Evolutionary conservation across 2,329 filamentous ascomycete genomes (phyloP).

Genomic region (Sphaerulina vaccinii): DNA sequence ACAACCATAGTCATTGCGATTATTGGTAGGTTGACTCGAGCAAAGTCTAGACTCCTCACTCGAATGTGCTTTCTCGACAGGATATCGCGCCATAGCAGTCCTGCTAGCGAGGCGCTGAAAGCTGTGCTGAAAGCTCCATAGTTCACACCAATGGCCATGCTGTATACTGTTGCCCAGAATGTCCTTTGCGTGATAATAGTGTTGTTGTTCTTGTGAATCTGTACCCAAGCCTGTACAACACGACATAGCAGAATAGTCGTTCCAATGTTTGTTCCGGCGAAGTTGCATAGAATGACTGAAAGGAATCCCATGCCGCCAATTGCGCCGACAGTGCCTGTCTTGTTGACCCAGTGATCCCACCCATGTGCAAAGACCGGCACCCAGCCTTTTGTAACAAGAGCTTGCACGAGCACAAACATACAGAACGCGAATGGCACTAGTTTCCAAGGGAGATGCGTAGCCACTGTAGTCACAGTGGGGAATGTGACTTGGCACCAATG

Average conservation of each 20-base stretch:
- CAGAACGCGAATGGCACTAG: slow-evolving; percentile 69
- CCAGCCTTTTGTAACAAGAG: slow-evolving; percentile 71
- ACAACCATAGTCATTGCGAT: slow-evolving; percentile 68
- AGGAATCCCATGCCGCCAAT: slow-evolving; percentile 73
- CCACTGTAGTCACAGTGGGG: slow-evolving; percentile 65
- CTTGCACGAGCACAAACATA: slow-evolving; percentile 75
- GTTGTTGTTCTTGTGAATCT: slow-evolving; percentile 53
- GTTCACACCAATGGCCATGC: slow-evolving; percentile 72
- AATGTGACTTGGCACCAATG: slow-evolving; percentile 69
- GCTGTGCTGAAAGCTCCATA: slow-evolving; percentile 72
- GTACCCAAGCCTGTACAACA: slow-evolving; percentile 66
- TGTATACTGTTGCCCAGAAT: slow-evolving; percentile 72
- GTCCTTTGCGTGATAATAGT: slow-evolving; percentile 60
- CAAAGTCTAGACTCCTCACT: slow-evolving; percentile 64
- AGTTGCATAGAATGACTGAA: slow-evolving; percentile 61
- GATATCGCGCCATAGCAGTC: slow-evolving; percentile 71
- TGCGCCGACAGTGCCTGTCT: slow-evolving; percentile 66
- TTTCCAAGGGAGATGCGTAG: slow-evolving; percentile 64
- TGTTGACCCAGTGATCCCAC: slow-evolving; percentile 70
- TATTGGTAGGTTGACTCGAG: slow-evolving; percentile 67
- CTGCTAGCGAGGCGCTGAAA: slow-evolving; percentile 70
- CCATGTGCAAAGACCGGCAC: slow-evolving; percentile 70
- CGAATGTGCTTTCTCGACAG: slow-evolving; percentile 66
- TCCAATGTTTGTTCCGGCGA: slow-evolving; percentile 74
- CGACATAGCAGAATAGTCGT: slow-evolving; percentile 71